Percentiles rank a stretch among this genome's conserved stretches.
These are phyloP conservation scores for Vigna unguiculata DNA, from an alignment of 306 rosid species.

Conservation along the genomic window DNA sequence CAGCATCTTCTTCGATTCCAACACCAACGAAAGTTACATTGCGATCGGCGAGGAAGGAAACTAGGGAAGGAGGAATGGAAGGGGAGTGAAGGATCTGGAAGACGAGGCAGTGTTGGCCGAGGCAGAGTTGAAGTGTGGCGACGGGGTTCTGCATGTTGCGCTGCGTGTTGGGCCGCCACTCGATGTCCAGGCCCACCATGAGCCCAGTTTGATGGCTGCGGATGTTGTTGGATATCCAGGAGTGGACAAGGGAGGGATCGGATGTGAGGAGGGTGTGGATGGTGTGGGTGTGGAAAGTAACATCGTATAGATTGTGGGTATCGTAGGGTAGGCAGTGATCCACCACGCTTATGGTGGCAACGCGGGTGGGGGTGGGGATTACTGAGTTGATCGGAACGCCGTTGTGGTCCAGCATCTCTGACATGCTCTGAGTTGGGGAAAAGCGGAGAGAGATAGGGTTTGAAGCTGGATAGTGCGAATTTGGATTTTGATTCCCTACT, in stretches of 20 bases:
- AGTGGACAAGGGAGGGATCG: constrained; percentile 39
- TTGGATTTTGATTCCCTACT: too few relatives aligned
- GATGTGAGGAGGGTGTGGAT: constrained; percentile 48
- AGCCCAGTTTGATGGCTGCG: background rate
- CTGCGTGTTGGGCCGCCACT: constrained; percentile 58
- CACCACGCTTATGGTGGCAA: background rate
- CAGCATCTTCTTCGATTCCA: too few relatives aligned
- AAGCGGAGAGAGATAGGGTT: background rate
- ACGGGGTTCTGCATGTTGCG: constrained; percentile 30
- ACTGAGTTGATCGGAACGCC: background rate
- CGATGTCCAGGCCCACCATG: constrained; percentile 51
- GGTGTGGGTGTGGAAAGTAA: constrained; percentile 32
- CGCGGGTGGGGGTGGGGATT: background rate
- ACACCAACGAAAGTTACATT: too few relatives aligned
- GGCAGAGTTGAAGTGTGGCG: constrained; percentile 50
- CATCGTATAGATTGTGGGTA: constrained; percentile 44
- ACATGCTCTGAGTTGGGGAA: background rate
- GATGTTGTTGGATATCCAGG: constrained; percentile 41
- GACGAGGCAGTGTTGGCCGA: too few relatives aligned
- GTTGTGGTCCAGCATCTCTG: background rate
- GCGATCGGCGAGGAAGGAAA: too few relatives aligned
- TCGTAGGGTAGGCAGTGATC: constrained; percentile 40
- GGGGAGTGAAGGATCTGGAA: too few relatives aligned
- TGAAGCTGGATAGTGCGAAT: background rate
- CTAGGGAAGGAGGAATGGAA: too few relatives aligned